Evolutionary conservation across 352 stramenopile species (phyloP).

Genomic region (Phytophthora sp.): DNA sequence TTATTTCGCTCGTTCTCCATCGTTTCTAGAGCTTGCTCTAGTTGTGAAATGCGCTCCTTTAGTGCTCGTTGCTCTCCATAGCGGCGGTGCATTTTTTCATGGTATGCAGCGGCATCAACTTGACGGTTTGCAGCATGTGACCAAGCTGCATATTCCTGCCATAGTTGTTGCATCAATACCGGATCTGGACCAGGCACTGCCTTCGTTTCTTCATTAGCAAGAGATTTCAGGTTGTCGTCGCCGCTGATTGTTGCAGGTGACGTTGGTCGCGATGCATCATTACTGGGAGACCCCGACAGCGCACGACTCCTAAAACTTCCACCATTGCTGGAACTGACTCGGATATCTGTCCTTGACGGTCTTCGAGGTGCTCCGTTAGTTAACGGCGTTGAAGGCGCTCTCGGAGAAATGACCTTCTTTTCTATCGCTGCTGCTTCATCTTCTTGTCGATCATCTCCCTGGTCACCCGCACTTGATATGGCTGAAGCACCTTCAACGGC

Average conservation of each 20-base stretch:
- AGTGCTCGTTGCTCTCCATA: constrained; percentile 68
- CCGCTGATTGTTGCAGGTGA: constrained; percentile 20
- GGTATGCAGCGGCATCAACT: constrained; percentile 59
- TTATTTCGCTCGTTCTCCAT: constrained; percentile 46
- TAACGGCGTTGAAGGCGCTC: constrained; percentile 16
- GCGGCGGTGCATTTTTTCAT: constrained; percentile 75
- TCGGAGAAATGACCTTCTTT: constrained; percentile 18
- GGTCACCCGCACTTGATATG: neutral
- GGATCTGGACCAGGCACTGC: constrained; percentile 31
- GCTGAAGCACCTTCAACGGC: constrained; percentile 18
- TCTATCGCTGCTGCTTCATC: constrained; percentile 24
- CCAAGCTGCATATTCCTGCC: constrained; percentile 64
- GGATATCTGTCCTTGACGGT: constrained; percentile 20
- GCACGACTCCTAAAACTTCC: constrained; percentile 40
- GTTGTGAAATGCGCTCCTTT: constrained; percentile 48
- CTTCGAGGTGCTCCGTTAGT: constrained; percentile 15
- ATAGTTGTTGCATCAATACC: constrained; percentile 57
- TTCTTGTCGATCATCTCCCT: constrained; percentile 28
- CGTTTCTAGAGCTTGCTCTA: constrained; percentile 53
- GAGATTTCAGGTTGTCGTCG: constrained; percentile 1
- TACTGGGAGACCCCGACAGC: constrained; percentile 12
- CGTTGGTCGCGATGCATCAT: constrained; percentile 16
- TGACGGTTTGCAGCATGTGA: constrained; percentile 44
- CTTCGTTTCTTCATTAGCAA: neutral
- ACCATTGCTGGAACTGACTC: constrained; percentile 2